Evolutionary conservation across 2,329 filamentous ascomycete species (phyloP).

Genomic region (Westerdykella aurantiaca): DNA sequence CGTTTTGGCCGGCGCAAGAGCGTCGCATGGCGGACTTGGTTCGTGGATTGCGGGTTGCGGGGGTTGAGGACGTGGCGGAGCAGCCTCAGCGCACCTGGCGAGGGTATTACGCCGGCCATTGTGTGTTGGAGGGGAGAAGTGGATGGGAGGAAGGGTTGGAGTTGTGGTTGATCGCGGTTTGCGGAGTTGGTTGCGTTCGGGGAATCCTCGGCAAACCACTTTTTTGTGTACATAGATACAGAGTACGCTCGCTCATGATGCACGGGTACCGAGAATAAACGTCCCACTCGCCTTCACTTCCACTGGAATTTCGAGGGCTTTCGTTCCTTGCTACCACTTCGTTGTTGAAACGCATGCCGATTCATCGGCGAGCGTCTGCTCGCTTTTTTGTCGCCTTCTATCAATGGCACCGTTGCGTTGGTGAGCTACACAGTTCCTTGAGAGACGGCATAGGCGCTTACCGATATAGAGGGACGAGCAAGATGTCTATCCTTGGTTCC

Average conservation of each 20-base stretch:
- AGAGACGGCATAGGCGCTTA: too few relatives aligned
- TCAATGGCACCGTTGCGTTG: slow-evolving; percentile 34
- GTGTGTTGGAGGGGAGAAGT: slow-evolving; percentile 4
- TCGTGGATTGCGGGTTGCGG: slow-evolving; percentile 11
- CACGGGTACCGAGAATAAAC: neutral
- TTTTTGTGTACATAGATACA: slow-evolving; percentile 3
- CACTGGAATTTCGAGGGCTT: neutral
- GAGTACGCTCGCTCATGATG: neutral
- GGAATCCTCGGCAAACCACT: slow-evolving; percentile 12
- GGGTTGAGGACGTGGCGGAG: slow-evolving; percentile 24
- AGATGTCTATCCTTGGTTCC: too few relatives aligned
- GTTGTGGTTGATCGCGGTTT: slow-evolving; percentile 11
- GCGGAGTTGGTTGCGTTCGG: slow-evolving; percentile 19
- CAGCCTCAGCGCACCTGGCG: slow-evolving; percentile 25
- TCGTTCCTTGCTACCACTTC: neutral
- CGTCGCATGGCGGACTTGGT: slow-evolving; percentile 72
- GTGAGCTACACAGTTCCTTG: slow-evolving; percentile 12
- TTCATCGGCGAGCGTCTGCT: slow-evolving; percentile 7
- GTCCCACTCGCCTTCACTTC: too few relatives aligned
- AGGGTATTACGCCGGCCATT: slow-evolving; percentile 32
- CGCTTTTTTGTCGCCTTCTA: slow-evolving; percentile 44
- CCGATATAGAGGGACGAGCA: too few relatives aligned
- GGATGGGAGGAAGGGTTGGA: slow-evolving; percentile 1
- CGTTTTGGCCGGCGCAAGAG: slow-evolving; percentile 82
- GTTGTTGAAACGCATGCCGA: neutral